These are phyloP conservation scores for Clavispora phyllophila DNA, from an alignment of 805 yeast species.

Conservation along the genomic window DNA sequence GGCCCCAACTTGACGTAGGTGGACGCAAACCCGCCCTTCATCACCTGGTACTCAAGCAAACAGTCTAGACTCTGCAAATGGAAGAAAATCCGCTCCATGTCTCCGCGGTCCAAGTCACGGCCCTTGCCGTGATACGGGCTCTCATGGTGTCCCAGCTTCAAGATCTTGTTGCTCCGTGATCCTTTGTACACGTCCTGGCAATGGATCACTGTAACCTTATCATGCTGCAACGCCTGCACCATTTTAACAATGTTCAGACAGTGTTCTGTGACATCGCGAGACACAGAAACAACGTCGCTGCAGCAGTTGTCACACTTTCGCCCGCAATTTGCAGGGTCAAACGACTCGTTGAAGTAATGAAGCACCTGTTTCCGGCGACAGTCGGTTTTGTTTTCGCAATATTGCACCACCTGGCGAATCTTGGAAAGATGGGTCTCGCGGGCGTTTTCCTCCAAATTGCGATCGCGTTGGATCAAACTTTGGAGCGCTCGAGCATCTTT, in stretches of 20 bases:
- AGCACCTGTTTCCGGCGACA: constrained; percentile 87
- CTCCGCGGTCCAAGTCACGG: constrained; percentile 54
- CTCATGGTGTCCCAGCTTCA: constrained; percentile 55
- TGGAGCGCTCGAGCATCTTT: constrained; percentile 75
- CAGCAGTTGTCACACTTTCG: constrained; percentile 84
- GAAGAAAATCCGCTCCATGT: constrained; percentile 78
- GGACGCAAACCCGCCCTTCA: constrained; percentile 74
- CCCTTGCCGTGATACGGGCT: constrained; percentile 70
- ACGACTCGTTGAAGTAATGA: constrained; percentile 83
- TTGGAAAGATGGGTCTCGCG: constrained; percentile 75
- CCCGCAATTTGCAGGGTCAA: constrained; percentile 59
- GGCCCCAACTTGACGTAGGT: constrained; percentile 67
- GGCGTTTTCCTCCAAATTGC: constrained; percentile 55
- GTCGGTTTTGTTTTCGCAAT: constrained; percentile 86
- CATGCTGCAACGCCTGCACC: constrained; percentile 50
- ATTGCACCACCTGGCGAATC: constrained; percentile 78
- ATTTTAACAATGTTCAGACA: constrained; percentile 57
- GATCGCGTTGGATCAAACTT: constrained; percentile 72
- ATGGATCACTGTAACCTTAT: constrained; percentile 68
- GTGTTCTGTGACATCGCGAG: constrained; percentile 62
- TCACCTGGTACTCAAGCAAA: constrained; percentile 65
- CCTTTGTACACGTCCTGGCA: constrained; percentile 85
- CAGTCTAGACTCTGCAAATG: constrained; percentile 63
- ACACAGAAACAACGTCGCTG: constrained; percentile 32
- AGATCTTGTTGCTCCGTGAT: constrained; percentile 55